These are phyloP conservation scores for Cochlearia excelsa DNA, from an alignment of 345 rosid genomes.

Conservation along the genomic window DNA sequence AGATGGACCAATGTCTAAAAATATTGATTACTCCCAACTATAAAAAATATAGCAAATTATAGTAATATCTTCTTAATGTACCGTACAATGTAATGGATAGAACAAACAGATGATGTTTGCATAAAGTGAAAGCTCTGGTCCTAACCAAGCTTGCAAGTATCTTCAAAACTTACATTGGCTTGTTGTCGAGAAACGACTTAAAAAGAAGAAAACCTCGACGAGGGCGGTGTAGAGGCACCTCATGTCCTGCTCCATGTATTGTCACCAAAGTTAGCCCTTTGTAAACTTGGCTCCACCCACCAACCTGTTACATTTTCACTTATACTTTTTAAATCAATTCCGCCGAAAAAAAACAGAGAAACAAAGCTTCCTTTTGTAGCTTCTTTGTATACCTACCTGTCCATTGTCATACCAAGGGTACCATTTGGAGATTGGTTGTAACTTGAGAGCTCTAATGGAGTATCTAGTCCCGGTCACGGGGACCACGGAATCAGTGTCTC, in stretches of 20 bases:
- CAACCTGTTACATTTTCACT: constrained; percentile 48
- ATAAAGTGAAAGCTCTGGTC: too few relatives aligned
- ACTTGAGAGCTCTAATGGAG: constrained; percentile 79
- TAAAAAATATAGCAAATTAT: too few relatives aligned
- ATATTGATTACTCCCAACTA: too few relatives aligned
- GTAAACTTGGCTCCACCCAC: constrained; percentile 40
- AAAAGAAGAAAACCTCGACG: constrained; percentile 82
- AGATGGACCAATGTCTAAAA: too few relatives aligned
- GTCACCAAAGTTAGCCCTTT: constrained; percentile 54
- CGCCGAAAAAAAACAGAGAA: constrained; percentile 4
- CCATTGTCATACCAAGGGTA: constrained; percentile 68
- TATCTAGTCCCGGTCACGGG: constrained; percentile 82
- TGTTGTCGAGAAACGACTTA: constrained; percentile 72
- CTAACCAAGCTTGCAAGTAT: too few relatives aligned
- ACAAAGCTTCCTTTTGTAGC: background rate
- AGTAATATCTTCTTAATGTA: too few relatives aligned
- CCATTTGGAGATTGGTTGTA: constrained; percentile 76
- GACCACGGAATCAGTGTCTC: constrained; percentile 89
- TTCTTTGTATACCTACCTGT: constrained; percentile 21
- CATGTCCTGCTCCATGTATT: constrained; percentile 92
- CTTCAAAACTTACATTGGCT: constrained; percentile 43
- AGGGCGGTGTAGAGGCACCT: constrained; percentile 82
- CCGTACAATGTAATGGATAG: too few relatives aligned
- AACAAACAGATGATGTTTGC: too few relatives aligned
- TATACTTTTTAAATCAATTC: too few relatives aligned